Evolutionary conservation across 345 rosid species (phyloP).

Genomic region (Iberis pinnata): DNA sequence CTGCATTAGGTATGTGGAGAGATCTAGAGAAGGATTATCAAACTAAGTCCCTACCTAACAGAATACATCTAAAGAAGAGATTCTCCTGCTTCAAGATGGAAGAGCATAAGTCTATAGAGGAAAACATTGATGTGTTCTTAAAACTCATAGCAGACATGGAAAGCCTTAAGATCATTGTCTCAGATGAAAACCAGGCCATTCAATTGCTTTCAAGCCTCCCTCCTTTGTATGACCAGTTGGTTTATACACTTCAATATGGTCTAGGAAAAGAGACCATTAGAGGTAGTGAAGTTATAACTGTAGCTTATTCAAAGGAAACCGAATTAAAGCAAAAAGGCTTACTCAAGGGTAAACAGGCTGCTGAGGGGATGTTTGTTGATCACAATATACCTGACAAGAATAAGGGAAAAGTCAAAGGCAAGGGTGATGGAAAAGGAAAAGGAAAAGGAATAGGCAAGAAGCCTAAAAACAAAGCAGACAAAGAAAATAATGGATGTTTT

Average conservation of each 20-base stretch:
- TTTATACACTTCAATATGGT: background rate
- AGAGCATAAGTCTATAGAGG: background rate
- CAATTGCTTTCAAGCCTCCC: background rate
- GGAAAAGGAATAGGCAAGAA: too few relatives aligned
- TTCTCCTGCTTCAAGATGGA: background rate
- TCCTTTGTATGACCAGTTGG: background rate
- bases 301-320: background rate
- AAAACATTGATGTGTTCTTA: background rate
- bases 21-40: background rate
- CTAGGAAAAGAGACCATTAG: background rate
- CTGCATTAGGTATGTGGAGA: background rate
- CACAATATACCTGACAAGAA: too few relatives aligned
- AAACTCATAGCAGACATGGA: background rate
- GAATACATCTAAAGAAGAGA: background rate
- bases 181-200: background rate
- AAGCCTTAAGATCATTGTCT: background rate
- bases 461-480: too few relatives aligned
- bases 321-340: background rate
- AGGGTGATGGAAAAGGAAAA: too few relatives aligned
- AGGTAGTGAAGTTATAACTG: background rate
- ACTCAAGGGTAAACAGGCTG: background rate
- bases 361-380: too few relatives aligned
- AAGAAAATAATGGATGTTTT: too few relatives aligned
- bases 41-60: background rate
- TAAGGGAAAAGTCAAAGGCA: too few relatives aligned